Evolutionary conservation across 352 stramenopile species (phyloP).

Genomic region (Saprolegnia parasitica): DNA sequence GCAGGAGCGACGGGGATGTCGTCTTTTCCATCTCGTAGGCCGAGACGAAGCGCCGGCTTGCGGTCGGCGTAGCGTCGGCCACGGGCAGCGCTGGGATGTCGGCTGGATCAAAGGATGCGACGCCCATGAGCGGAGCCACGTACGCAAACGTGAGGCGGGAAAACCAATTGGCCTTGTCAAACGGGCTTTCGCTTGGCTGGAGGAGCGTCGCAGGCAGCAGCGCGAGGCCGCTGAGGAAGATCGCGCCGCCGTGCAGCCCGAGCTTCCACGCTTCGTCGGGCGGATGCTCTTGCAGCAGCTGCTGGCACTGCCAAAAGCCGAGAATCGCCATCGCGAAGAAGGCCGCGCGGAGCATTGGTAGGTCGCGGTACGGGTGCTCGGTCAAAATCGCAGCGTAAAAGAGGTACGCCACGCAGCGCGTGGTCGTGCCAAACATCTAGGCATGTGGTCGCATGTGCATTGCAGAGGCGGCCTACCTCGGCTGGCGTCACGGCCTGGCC

Average conservation of each 20-base stretch:
- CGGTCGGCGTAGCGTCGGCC: conserved; percentile 47
- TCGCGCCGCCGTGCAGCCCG: not conserved
- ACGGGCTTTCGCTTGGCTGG: conserved; percentile 33
- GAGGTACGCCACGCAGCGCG: not conserved
- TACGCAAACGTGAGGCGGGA: conserved; percentile 64
- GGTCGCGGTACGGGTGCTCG: conserved; percentile 15
- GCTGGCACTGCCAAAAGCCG: conserved; percentile 5
- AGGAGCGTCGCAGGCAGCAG: not conserved
- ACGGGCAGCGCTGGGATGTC: conserved; percentile 55
- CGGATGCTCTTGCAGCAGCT: not conserved
- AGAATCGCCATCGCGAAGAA: conserved; percentile 1
- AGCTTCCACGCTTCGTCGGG: not conserved
- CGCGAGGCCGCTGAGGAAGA: conserved; percentile 7
- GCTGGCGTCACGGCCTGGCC: not conserved
- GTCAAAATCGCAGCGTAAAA: conserved; percentile 15
- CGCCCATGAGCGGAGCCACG: conserved; percentile 62
- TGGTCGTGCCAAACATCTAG: conserved; percentile 21
- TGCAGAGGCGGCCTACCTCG: not conserved
- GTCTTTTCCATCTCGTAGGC: conserved; percentile 36
- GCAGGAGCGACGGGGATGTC: conserved; percentile 45
- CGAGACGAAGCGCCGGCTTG: conserved; percentile 36
- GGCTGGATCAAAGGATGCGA: conserved; percentile 49
- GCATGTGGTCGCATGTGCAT: not conserved
- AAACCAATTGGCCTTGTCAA: conserved; percentile 49
- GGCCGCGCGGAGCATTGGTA: not conserved